Evolutionary conservation across 176 grass and related monocot genomes (phyloP).

Genomic region (Alopecurus myosuroides): DNA sequence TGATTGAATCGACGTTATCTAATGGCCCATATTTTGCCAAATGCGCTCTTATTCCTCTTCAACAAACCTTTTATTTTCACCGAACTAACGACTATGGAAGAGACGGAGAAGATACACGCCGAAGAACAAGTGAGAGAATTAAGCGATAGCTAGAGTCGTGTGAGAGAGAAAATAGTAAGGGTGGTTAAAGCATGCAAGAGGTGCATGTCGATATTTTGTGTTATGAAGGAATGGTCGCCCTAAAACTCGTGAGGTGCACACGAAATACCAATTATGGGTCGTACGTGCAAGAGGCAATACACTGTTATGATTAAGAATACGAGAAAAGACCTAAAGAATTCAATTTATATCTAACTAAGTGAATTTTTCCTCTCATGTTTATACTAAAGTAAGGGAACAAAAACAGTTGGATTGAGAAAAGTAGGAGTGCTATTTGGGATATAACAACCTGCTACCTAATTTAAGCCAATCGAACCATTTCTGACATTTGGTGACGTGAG

Average conservation of each 20-base stretch:
- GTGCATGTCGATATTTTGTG: not conserved
- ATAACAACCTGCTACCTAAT: constrained; percentile 17
- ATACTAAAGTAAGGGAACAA: not conserved
- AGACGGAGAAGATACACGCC: not conserved
- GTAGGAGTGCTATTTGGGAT: not conserved
- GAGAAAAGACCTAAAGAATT: too few species aligned
- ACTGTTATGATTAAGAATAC: not conserved
- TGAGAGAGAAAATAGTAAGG: not conserved
- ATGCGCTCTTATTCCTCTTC: not conserved
- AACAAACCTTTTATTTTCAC: not conserved
- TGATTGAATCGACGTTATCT: not conserved
- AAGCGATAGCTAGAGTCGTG: not conserved
- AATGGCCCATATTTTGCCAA: not conserved
- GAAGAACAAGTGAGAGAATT: not conserved
- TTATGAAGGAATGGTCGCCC: not conserved
- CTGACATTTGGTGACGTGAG: not conserved
- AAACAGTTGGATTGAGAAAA: not conserved
- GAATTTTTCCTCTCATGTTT: not conserved
- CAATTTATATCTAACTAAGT: not conserved
- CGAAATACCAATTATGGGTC: not conserved
- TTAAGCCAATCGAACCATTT: constrained; percentile 10
- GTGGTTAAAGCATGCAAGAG: not conserved
- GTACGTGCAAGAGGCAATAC: not conserved
- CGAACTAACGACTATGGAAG: too few species aligned
- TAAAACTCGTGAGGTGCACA: not conserved